Evolutionary conservation across 192 early-diverging fungal genomes (phyloP), one percentile per base, ranked within the genome.

Genomic region (Irineochytrium annulatum): DNA sequence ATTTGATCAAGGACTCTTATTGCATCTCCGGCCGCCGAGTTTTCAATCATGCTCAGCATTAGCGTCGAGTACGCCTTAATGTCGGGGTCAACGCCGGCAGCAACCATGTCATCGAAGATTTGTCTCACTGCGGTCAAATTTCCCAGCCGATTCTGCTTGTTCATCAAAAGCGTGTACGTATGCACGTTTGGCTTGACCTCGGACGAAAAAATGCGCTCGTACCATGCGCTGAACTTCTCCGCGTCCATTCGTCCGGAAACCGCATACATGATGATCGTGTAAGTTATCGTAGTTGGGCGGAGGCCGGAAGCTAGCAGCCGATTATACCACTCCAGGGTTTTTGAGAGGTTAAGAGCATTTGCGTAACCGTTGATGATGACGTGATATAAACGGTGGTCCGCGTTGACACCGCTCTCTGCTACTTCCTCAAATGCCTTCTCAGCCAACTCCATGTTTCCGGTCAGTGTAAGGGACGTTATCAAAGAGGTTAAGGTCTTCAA

Each of bases 211-310:
- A 67, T 28, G n/a, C 55, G 52, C 13, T 67, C 65, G 57, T 48
- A 67, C 65, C 65, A 67, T 27, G 57, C 35, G n/a, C 65, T 34
- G 26, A 57, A 53, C n/a, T 56, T 57, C 46, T 67, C 65, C 3
- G 65, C 44, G 33, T 67, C 56, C 3, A 49, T 31, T 3, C 57
- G 35, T 59, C 26, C n/a, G 16, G 16, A 44, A n/a, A 67, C 59
- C 5, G 57, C 65, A 31, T 22, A 60, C 65, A 67, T 67, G 33
- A 67, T 48, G 20, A 67, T 60, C 14, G 65, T 67, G 48, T 67
- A 67, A 1, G 65, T 67, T 11, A 53, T 26, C 27, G 54, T 51
- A 34, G 49, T 34, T 5, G 65, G 65, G 3, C 29, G 13, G 11
- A 67, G 41, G n/a, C 41, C 52, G 3, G 57, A 34, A 52, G 57